Evolutionary conservation across 352 stramenopile species (phyloP).

Genomic region (Elongisporangium anandrum): DNA sequence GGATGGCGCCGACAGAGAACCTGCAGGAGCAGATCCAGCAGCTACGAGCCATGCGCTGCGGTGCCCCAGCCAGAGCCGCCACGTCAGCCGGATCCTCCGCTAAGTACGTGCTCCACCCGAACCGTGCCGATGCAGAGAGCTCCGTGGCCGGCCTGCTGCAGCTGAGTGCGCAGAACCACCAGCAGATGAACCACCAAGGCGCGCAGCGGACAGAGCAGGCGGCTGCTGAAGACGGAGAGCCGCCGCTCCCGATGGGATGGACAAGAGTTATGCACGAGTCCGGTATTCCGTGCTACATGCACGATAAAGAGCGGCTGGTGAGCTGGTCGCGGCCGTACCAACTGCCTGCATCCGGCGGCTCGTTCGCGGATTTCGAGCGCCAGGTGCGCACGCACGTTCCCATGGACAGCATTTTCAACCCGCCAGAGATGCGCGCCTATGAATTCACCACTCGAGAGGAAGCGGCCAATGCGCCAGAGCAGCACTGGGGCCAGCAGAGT

Average conservation of each 20-base stretch:
- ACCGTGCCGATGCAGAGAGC: conserved; percentile 12
- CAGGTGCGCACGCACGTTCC: conserved; percentile 59
- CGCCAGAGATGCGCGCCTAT: conserved; percentile 13
- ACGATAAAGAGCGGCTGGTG: conserved; percentile 46
- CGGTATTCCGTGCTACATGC: conserved; percentile 64
- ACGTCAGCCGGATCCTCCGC: neutral
- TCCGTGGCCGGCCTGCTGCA: conserved; percentile 37
- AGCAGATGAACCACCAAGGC: neutral
- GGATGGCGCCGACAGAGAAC: conserved; percentile 15
- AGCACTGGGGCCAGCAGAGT: neutral
- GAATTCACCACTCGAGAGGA: neutral
- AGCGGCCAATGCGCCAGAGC: neutral
- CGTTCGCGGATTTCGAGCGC: conserved; percentile 25
- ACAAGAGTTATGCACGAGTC: conserved; percentile 57
- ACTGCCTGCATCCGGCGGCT: conserved; percentile 26
- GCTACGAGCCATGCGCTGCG: conserved; percentile 15
- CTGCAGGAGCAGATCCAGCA: conserved; percentile 12
- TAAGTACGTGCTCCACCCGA: neutral
- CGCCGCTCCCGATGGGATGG: conserved; percentile 56
- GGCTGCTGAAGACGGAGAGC: conserved; percentile 8
- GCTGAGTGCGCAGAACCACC: conserved; percentile 21
- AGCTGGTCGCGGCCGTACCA: conserved; percentile 72
- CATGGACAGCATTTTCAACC: conserved; percentile 55
- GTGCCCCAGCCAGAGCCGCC: neutral
- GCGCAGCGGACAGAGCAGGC: neutral